Evolutionary conservation across 2,329 filamentous ascomycete species (phyloP).

Genomic region (Tolypocladium inflatum): DNA sequence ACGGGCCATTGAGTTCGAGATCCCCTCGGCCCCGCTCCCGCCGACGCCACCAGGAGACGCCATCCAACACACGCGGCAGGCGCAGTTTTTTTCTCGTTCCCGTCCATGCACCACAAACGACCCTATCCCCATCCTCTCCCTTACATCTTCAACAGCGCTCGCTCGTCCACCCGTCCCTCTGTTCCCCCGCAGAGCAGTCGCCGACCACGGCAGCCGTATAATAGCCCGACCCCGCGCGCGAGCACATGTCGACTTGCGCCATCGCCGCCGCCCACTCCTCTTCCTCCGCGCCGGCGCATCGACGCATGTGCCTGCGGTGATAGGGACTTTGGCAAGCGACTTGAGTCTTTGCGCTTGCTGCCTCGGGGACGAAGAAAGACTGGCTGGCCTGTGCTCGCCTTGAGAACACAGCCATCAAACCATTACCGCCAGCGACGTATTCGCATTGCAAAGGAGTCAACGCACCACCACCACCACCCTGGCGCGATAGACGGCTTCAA

Average conservation of each 20-base stretch:
- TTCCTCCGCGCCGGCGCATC: slow-evolving; percentile 2
- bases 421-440: background rate
- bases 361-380: slow-evolving; percentile 47
- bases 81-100: background rate
- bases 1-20: background rate
- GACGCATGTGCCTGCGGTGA: slow-evolving; percentile 31
- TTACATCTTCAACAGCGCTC: no score
- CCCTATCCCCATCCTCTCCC: background rate
- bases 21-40: background rate
- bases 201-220: background rate
- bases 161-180: no score
- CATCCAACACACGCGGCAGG: background rate
- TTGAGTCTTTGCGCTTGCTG: slow-evolving; percentile 61
- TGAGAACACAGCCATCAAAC: background rate
- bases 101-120: background rate
- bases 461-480: no score
- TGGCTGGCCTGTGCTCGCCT: slow-evolving; percentile 10
- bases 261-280: background rate
- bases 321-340: slow-evolving; percentile 47
- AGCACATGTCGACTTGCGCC: background rate
- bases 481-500: background rate
- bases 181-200: no score
- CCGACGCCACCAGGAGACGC: background rate
- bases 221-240: background rate
- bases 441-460: background rate